Evolutionary conservation across 805 yeast genomes (phyloP).

Genomic region (Cyberlindnera misumaiensis): DNA sequence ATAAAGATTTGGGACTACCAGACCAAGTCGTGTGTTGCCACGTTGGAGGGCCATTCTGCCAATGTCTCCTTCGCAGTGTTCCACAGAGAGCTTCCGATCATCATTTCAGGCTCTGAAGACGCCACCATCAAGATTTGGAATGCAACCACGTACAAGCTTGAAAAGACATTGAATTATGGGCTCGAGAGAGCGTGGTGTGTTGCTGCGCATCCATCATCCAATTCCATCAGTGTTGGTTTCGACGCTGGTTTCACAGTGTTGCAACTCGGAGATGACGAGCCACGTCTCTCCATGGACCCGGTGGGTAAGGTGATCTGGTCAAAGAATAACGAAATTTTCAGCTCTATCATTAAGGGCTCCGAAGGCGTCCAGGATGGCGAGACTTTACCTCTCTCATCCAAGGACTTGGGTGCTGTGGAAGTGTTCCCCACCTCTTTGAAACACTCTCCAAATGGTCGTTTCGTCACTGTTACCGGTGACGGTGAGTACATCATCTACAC

Average conservation of each 20-base stretch:
- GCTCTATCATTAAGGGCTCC: constrained; percentile 67
- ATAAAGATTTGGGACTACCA: constrained; percentile 95
- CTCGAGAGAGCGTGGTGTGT: constrained; percentile 97
- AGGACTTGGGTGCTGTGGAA: constrained; percentile 92
- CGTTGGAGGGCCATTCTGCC: constrained; percentile 86
- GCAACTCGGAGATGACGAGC: constrained; percentile 90
- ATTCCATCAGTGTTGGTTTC: constrained; percentile 84
- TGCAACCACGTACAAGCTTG: constrained; percentile 86
- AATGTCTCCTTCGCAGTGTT: constrained; percentile 95
- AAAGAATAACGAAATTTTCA: constrained; percentile 77
- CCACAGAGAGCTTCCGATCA: constrained; percentile 96
- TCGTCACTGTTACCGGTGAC: constrained; percentile 95
- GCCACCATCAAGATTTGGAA: constrained; percentile 94
- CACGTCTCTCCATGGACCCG: constrained; percentile 87
- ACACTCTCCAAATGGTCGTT: constrained; percentile 97
- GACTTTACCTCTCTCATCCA: constrained; percentile 63
- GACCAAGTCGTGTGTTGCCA: constrained; percentile 91
- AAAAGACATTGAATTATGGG: constrained; percentile 84
- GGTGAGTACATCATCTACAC: constrained; percentile 96
- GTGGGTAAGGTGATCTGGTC: constrained; percentile 90
- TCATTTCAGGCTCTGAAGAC: constrained; percentile 95
- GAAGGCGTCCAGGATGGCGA: constrained; percentile 78
- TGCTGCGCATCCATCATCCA: constrained; percentile 61
- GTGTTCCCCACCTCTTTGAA: constrained; percentile 79
- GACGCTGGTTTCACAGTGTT: constrained; percentile 91